Percentiles rank a stretch among this genome's conserved stretches.
phyloP scores from a whole-genome alignment of 176 grass and related monocot genomes.

The Eleusine indica region DNA sequence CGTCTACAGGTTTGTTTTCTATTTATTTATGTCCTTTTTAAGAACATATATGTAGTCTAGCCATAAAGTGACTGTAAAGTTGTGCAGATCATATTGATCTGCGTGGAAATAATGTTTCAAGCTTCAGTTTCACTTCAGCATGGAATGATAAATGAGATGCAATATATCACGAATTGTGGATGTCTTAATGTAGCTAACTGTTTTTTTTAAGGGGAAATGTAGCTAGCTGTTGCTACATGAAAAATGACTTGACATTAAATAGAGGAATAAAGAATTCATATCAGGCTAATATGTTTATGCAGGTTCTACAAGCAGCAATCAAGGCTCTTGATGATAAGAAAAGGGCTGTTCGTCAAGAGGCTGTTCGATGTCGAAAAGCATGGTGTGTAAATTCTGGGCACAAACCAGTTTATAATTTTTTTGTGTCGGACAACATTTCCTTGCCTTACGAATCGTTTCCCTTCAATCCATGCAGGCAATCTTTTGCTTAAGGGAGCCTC shows the following conservation, averaged over 20 bases:
- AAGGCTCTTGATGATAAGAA: constrained; percentile 89
- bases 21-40: constrained; percentile 32
- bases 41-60: constrained; percentile 25
- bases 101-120: constrained; percentile 4
- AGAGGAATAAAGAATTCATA: constrained; percentile 26
- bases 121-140: neutral
- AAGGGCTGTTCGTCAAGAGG: constrained; percentile 78
- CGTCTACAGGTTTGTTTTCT: constrained; percentile 60
- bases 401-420: neutral
- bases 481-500: constrained; percentile 49
- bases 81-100: neutral
- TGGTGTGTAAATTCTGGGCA: constrained; percentile 54
- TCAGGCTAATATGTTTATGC: constrained; percentile 12
- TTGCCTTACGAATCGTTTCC: constrained; percentile 4
- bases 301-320: constrained; percentile 76
- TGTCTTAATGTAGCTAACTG: constrained; percentile 3
- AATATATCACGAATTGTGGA: constrained; percentile 9
- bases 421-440: neutral
- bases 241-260: neutral
- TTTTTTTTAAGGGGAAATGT: neutral
- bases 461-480: constrained; percentile 51
- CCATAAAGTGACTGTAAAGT: constrained; percentile 12
- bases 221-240: neutral
- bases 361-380: constrained; percentile 81
- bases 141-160: neutral